Conservation (phyloP, 768 basidiomycete genomes). For the Mrakia hoshinonis region DNA sequence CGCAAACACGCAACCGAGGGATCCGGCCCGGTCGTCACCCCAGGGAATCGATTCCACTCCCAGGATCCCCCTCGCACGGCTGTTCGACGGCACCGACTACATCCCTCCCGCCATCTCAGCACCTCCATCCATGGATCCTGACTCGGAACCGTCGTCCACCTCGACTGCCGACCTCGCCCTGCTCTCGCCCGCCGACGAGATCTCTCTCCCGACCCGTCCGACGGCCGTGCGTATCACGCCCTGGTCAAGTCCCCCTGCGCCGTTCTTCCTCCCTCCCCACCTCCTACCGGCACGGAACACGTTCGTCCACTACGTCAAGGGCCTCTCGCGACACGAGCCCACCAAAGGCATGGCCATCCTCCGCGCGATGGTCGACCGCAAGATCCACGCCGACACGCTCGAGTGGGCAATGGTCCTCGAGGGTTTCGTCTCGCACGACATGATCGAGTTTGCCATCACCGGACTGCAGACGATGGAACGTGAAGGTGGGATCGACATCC, state of each 20-base stretch:
- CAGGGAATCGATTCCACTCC: not conserved
- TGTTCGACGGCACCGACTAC: not conserved
- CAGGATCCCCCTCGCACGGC: not conserved
- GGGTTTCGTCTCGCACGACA: not conserved
- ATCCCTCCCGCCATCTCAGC: not conserved
- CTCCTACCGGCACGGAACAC: not conserved
- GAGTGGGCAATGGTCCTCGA: conserved; percentile 7
- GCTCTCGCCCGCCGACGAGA: not conserved
- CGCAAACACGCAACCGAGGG: not conserved
- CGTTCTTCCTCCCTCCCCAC: conserved; percentile 10
- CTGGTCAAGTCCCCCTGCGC: not conserved
- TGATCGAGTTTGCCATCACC: conserved; percentile 2
- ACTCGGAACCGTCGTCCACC: not conserved
- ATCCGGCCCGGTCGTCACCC: not conserved
- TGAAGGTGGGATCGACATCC: conserved; percentile 1
- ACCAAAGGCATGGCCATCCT: not conserved
- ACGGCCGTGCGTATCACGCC: conserved; percentile 2
- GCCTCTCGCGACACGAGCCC: not conserved
- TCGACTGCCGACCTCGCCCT: not conserved
- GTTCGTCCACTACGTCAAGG: not conserved
- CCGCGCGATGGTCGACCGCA: conserved; percentile 6
- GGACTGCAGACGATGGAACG: conserved; percentile 11
- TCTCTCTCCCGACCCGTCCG: not conserved
- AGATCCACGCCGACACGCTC: not conserved
- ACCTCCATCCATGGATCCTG: not conserved